phyloP scores from a whole-genome alignment of 371 early-diverging fungal genomes.

The Neoconidiobolus thromboides region DNA sequence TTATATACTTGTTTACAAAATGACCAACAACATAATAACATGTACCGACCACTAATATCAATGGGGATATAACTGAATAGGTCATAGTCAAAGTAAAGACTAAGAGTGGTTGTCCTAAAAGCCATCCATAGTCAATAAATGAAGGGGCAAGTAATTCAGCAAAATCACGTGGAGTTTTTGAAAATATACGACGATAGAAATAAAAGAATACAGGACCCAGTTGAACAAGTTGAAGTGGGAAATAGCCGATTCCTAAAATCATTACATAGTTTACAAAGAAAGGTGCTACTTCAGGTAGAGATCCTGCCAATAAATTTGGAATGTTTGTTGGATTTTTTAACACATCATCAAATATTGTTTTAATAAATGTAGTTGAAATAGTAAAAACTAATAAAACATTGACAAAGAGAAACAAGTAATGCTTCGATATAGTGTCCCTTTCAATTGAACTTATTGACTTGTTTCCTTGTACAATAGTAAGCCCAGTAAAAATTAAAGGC shows the following conservation, averaged over 20 bases:
- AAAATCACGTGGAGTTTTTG: conserved; percentile 48
- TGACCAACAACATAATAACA: conserved; percentile 56
- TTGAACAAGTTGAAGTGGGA: conserved; percentile 18
- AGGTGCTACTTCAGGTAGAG: conserved; percentile 46
- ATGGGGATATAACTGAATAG: conserved; percentile 74
- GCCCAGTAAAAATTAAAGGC: conserved; percentile 39
- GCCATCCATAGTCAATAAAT: conserved; percentile 38
- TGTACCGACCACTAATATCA: conserved; percentile 58
- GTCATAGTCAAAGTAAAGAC: conserved; percentile 63
- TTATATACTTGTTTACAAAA: conserved; percentile 54
- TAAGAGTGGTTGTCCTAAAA: conserved; percentile 51
- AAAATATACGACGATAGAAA: conserved; percentile 17
- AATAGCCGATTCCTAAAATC: conserved; percentile 40
- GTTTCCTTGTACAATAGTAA: conserved; percentile 33
- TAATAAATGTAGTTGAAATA: conserved; percentile 52
- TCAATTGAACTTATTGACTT: conserved; percentile 36
- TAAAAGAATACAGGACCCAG: conserved; percentile 20
- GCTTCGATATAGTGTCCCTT: conserved; percentile 45
- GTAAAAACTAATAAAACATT: conserved; percentile 77
- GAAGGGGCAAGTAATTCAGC: conserved; percentile 31
- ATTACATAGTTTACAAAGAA: conserved; percentile 63
- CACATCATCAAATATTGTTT: conserved; percentile 44
- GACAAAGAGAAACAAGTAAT: conserved; percentile 70
- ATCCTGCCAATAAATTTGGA: conserved; percentile 44
- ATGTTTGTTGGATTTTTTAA: conserved; percentile 43